A percentile compares a stretch with the other conserved stretches of the same genome.
phyloP scores from a whole-genome alignment of 345 rosid species.

The Clarkia xantiana region DNA sequence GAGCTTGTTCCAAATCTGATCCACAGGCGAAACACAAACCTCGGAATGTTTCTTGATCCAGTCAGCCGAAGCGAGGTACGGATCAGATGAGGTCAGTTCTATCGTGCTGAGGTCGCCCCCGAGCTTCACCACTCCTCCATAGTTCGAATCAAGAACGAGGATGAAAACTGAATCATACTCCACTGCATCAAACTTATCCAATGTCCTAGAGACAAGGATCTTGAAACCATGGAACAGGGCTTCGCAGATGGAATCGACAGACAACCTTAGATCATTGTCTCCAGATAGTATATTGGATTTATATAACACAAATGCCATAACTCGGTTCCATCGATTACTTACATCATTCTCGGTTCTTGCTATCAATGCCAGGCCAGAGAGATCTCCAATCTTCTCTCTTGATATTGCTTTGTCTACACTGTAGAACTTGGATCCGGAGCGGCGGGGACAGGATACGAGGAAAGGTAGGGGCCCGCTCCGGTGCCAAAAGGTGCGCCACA shows the following conservation, averaged over 20 bases:
- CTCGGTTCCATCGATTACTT: slow-evolving; percentile 40
- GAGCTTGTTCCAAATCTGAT: slow-evolving; percentile 45
- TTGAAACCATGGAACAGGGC: slow-evolving; percentile 50
- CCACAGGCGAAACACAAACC: slow-evolving; percentile 33
- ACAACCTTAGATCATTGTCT: slow-evolving; percentile 27
- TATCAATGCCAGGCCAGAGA: slow-evolving; percentile 39
- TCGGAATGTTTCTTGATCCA: slow-evolving; percentile 45
- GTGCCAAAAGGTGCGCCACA: slow-evolving; percentile 62
- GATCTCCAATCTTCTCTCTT: slow-evolving; percentile 35
- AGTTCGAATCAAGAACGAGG: slow-evolving; percentile 43
- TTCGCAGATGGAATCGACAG: slow-evolving; percentile 36
- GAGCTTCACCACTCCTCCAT: slow-evolving; percentile 48
- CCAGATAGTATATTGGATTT: slow-evolving; percentile 25
- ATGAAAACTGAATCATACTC: slow-evolving; percentile 25
- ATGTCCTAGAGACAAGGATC: slow-evolving; percentile 34
- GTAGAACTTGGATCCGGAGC: slow-evolving; percentile 43
- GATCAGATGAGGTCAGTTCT: slow-evolving; percentile 18
- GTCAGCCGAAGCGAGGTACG: slow-evolving; percentile 24
- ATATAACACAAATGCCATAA: slow-evolving; percentile 28
- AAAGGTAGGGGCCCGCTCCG: slow-evolving; percentile 36
- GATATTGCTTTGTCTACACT: slow-evolving; percentile 35
- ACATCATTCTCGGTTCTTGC: slow-evolving; percentile 22
- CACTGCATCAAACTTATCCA: slow-evolving; percentile 23
- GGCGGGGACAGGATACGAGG: slow-evolving; percentile 27
- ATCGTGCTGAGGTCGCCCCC: slow-evolving; percentile 38